Evolutionary conservation across 1,139 yeast species (phyloP), one percentile per base, ranked within the genome.

Genomic region (Suhomyces anneliseae): DNA sequence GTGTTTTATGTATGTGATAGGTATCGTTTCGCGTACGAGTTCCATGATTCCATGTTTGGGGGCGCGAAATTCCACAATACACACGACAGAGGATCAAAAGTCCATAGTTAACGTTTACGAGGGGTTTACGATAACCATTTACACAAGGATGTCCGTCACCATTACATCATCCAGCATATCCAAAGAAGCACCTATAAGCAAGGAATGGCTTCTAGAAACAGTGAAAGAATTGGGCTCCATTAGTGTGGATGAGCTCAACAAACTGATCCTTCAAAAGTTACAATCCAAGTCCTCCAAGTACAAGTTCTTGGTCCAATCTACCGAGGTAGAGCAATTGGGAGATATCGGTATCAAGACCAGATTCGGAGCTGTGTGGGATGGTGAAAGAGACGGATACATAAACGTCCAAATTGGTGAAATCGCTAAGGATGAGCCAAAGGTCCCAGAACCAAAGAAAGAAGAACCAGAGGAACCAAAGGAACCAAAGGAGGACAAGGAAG

Each of bases 301-400:
- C 52, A 71, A 70, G 55, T 69, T 68, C 51, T 52, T 71, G 42
- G 65, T 68, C 11, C 70, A 68, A 45, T 54, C 58, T 29, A 65
- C 72, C 6, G 53, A 51, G 10, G 47, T 68, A 6, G 27, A 35
- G n/a, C 42, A 38, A n/a, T 44, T 55, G 3, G 52, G 50, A 7
- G 56, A 55, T 29, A 41, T 50, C n/a, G 51, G 56, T 34, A 53
- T 70, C 12, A 38, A 46, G 6, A 54, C 74, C 2, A 60, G 60
- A 27, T 63, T 71, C 47, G 72, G 69, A 8, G 72, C 76, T 1
- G 63, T 65, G 2, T 74, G 79, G 79, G 78, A 74, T 42, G 44
- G 58, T 6, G 61, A 59, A 8, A 69, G 59, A 44, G 79, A 74
- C 53, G 79, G 79, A 1, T 70, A 64, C 46, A 53, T 68, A 8